Base-by-base conservation (phyloP, 768 basidiomycete genomes). In the Omphalotus guepiniiformis region DNA sequence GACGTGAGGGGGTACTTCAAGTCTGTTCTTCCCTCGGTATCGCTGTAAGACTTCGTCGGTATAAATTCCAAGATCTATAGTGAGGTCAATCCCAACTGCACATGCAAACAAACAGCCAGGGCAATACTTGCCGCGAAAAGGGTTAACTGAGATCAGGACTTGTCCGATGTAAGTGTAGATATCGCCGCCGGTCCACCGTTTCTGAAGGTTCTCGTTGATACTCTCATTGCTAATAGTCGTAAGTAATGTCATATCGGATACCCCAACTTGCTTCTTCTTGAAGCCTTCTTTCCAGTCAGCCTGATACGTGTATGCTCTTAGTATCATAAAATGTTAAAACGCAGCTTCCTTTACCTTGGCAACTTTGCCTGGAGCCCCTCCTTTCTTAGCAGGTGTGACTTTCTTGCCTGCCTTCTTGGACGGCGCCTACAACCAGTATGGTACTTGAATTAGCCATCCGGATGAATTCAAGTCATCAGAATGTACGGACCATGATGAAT, bases 211-310 rank as follows among this genome's bases (percentile, higher is more conserved):
- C 43, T 96, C 93, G 65, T 99, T 98, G 79, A 99, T 83, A 55
- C 83, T 85, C 59, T 98, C 95, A 65, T 99, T 96, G 65, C 89
- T 93, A 74, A 98, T 97, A 41, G 91, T 95, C 19, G 90, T 88
- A 49, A 99, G 72, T 52, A 99, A 72, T 7, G 96, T 99, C 96
- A 99, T 99, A 75, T 99, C 96, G 35, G 91, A 84, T 49, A 99
- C 95, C 47, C 96, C 96, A 52, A 94, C 86, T 68, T 91, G 87
- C 71, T 97, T 97, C 84, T 97, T 99, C 85, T 96, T 96, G 78
- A 99, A 99, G 4, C 94, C 93, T 61, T 98, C 95, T 68, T 95
- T 95, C 95, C 95, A 99, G 64, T 98, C 95, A 40, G 95, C 95
- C 94, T 98, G 54, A 18, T 45, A 39, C 35, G 47, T 51, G 55